A percentile compares a stretch with the other conserved stretches of the same genome.
These are phyloP conservation scores for Periconia sp. DNA, from an alignment of 2,329 filamentous ascomycete species.

Conservation along the genomic window DNA sequence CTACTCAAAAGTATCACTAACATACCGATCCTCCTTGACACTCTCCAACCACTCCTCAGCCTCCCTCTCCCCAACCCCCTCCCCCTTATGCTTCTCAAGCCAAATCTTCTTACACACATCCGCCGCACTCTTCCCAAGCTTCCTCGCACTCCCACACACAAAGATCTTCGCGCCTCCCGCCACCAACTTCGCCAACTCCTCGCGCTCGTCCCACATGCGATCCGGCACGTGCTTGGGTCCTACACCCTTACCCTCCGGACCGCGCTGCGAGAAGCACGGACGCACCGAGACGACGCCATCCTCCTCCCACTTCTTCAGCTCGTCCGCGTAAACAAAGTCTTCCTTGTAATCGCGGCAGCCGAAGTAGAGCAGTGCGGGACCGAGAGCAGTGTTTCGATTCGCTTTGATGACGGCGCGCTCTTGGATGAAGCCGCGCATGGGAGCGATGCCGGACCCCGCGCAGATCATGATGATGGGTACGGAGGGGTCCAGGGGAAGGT, in stretches of 20 bases:
- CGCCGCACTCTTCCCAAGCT: conserved; percentile 42
- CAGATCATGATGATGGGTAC: conserved; percentile 52
- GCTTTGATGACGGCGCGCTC: conserved; percentile 28
- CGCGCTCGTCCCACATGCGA: conserved; percentile 48
- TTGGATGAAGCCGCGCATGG: conserved; percentile 36
- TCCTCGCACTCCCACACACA: conserved; percentile 61
- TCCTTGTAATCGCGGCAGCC: conserved; percentile 58
- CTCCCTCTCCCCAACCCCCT: conserved; percentile 9
- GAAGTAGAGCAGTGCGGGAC: conserved; percentile 62
- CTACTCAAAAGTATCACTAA: conserved; percentile 18
- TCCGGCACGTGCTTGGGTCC: conserved; percentile 51
- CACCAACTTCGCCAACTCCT: conserved; percentile 46
- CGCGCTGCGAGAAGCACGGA: conserved; percentile 61
- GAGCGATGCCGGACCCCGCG: conserved; percentile 33
- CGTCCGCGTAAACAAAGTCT: conserved; percentile 62
- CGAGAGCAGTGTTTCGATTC: conserved; percentile 45
- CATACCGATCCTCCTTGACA: conserved; percentile 16
- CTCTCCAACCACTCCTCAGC: conserved; percentile 15
- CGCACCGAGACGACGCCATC: conserved; percentile 61
- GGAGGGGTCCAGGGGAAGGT: conserved; percentile 37
- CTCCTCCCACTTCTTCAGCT: conserved; percentile 59
- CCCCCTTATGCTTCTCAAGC: conserved; percentile 4
- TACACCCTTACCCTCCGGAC: conserved; percentile 61
- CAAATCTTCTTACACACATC: conserved; percentile 30
- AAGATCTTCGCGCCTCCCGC: conserved; percentile 55